Percentiles rank a stretch among this genome's conserved stretches.
Conservation (phyloP, 495 filamentous ascomycete genomes). For the Neurospora tetrasperma region DNA sequence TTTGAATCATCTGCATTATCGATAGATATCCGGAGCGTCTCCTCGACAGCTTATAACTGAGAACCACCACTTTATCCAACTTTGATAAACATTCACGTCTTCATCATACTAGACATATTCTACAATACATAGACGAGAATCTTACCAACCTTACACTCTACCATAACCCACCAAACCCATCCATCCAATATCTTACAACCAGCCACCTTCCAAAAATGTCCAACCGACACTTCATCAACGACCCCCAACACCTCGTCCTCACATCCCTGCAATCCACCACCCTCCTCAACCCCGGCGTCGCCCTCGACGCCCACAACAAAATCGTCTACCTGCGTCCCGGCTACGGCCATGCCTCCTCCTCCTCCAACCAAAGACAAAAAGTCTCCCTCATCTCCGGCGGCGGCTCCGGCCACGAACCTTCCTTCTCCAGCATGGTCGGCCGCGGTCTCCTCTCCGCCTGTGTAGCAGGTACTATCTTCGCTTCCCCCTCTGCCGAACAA, state of each 20-base stretch:
- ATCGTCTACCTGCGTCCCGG: slow-evolving; percentile 68
- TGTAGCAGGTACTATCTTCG: slow-evolving; percentile 90
- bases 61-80: no score
- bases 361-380: slow-evolving; percentile 35
- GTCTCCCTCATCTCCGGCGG: slow-evolving; percentile 85
- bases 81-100: no score
- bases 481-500: slow-evolving; percentile 78
- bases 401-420: slow-evolving; percentile 87
- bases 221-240: slow-evolving; percentile 87
- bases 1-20: neutral
- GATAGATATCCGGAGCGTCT: neutral
- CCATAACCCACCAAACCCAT: neutral
- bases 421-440: slow-evolving; percentile 62
- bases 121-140: no score
- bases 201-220: slow-evolving; percentile 24
- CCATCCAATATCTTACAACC: neutral
- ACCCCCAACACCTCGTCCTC: slow-evolving; percentile 70
- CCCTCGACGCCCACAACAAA: slow-evolving; percentile 73
- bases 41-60: neutral
- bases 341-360: neutral
- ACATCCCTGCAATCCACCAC: slow-evolving; percentile 68
- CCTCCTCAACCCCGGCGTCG: slow-evolving; percentile 75
- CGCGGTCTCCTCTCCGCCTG: slow-evolving; percentile 71
- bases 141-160: neutral
- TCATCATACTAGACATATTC: no score